A percentile compares a stretch with the other conserved stretches of the same genome.
These are phyloP conservation scores for Coemansia sp. DNA, from an alignment of 371 early-diverging fungal genomes.

Conservation along the genomic window DNA sequence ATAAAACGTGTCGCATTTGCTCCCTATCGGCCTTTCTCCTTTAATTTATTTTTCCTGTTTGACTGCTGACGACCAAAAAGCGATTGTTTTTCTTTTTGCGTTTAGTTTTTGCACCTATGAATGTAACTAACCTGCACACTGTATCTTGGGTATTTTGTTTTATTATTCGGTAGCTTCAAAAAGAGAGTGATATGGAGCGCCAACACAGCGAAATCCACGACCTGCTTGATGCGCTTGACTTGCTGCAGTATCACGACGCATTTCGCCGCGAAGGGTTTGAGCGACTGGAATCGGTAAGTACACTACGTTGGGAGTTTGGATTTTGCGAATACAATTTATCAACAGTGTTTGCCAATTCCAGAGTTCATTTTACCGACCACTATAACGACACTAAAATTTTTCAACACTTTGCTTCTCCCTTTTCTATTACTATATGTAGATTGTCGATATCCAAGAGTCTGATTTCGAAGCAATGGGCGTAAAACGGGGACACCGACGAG, in stretches of 20 bases:
- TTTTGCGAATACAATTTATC: background rate
- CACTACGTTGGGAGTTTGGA: background rate
- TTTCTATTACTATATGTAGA: conserved; percentile 18
- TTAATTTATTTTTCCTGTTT: background rate
- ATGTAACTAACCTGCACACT: background rate
- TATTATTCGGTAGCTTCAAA: background rate
- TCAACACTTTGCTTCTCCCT: background rate
- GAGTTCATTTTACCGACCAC: background rate
- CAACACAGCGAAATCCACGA: conserved; percentile 23
- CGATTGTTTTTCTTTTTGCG: background rate
- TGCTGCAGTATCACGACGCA: conserved; percentile 46
- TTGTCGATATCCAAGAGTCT: conserved; percentile 49
- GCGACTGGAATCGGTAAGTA: conserved; percentile 46
- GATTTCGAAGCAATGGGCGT: conserved; percentile 44
- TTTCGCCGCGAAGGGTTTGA: conserved; percentile 51
- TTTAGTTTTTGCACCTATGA: background rate
- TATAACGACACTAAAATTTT: background rate
- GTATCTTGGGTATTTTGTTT: background rate
- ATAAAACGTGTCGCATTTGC: background rate
- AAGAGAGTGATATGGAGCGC: conserved; percentile 20
- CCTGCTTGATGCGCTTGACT: conserved; percentile 28
- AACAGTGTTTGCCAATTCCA: background rate
- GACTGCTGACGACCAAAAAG: background rate
- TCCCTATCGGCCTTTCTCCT: background rate
- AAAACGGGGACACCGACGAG: conserved; percentile 50